Conservation (phyloP, 2,329 filamentous ascomycete genomes). For the Beauveria asiatica region DNA sequence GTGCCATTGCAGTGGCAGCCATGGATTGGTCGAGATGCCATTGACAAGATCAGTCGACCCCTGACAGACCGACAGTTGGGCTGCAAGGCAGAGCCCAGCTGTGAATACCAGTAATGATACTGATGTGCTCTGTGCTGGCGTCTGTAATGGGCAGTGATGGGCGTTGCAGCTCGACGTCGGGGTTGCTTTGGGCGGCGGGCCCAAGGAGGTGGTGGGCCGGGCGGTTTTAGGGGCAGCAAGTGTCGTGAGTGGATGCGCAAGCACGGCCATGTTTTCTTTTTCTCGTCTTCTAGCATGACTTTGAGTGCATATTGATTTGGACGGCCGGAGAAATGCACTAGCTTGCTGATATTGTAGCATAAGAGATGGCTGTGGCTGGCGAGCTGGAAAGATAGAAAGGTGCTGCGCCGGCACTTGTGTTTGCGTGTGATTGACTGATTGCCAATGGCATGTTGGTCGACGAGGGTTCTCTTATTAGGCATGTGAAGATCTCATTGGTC, state of each 20-base stretch:
- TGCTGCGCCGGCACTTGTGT: neutral
- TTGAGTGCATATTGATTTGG: neutral
- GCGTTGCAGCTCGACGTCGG: neutral
- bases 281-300: neutral
- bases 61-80: neutral
- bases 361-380: neutral
- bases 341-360: neutral
- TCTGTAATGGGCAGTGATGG: neutral
- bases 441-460: too few species aligned
- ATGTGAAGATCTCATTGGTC: neutral
- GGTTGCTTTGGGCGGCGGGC: neutral
- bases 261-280: conserved; percentile 7
- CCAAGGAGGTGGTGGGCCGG: neutral
- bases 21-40: neutral
- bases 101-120: neutral
- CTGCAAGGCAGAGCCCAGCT: neutral
- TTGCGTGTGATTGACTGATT: too few species aligned
- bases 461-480: too few species aligned
- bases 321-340: neutral
- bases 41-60: neutral
- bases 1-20: neutral
- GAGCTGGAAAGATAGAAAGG: neutral
- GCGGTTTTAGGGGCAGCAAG: neutral
- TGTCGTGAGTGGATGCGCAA: neutral
- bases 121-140: neutral